phyloP scores from a whole-genome alignment of 768 basidiomycete species.

The Tremella mesenterica region DNA sequence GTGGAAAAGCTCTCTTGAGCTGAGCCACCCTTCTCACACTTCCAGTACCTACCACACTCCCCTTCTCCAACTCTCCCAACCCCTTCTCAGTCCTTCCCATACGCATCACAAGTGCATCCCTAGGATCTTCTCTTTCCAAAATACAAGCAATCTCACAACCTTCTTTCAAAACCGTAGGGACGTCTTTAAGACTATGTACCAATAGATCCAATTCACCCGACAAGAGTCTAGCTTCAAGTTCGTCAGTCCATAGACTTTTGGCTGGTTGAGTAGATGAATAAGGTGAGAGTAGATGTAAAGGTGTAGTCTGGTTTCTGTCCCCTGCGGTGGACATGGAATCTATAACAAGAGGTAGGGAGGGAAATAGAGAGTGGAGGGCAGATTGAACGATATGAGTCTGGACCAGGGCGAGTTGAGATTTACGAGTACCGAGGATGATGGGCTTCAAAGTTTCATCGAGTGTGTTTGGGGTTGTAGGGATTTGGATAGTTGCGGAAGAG shows the following conservation, averaged over 20 bases:
- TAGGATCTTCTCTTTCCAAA: slow-evolving; percentile 74
- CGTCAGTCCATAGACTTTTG: slow-evolving; percentile 81
- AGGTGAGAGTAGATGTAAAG: slow-evolving; percentile 68
- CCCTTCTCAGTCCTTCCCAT: slow-evolving; percentile 59
- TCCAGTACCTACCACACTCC: slow-evolving; percentile 88
- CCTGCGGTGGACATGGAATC: slow-evolving; percentile 63
- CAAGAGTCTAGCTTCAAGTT: slow-evolving; percentile 77
- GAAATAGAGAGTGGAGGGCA: slow-evolving; percentile 55
- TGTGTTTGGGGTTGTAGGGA: not conserved
- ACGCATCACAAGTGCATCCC: slow-evolving; percentile 81
- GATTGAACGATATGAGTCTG: slow-evolving; percentile 76
- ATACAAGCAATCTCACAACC: slow-evolving; percentile 81
- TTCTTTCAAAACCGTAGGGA: slow-evolving; percentile 75
- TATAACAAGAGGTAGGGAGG: slow-evolving; percentile 50
- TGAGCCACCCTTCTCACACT: slow-evolving; percentile 89
- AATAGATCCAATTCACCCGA: slow-evolving; percentile 74
- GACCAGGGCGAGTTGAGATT: slow-evolving; percentile 77
- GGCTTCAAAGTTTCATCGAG: not conserved
- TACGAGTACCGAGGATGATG: slow-evolving; percentile 63
- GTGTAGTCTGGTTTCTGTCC: slow-evolving; percentile 82
- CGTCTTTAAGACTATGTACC: slow-evolving; percentile 85
- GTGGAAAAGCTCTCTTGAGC: slow-evolving; percentile 65
- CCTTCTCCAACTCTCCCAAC: slow-evolving; percentile 73
- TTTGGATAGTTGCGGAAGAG: not conserved
- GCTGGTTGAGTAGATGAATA: slow-evolving; percentile 28